These are phyloP conservation scores for Aspergillus kassunensis DNA, from an alignment of 495 filamentous ascomycete genomes.

Conservation along the genomic window DNA sequence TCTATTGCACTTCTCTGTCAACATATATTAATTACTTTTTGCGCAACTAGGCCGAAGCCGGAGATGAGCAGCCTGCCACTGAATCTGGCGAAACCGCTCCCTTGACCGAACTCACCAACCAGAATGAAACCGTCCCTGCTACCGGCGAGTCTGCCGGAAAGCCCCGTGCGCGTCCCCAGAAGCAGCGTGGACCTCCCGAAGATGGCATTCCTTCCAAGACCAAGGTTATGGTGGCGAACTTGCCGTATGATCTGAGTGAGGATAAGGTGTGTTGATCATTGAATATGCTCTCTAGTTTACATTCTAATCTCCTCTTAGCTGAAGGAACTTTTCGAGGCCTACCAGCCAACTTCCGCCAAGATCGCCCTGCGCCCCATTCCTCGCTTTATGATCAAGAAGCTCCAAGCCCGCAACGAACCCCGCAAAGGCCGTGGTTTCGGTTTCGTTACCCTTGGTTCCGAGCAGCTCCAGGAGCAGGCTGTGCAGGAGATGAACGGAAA, in stretches of 20 bases:
- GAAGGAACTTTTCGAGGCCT: constrained; percentile 89
- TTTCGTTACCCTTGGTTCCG: constrained; percentile 91
- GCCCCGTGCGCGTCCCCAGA: constrained; percentile 46
- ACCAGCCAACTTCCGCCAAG: constrained; percentile 89
- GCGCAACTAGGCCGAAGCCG: constrained; percentile 14
- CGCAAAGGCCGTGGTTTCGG: constrained; percentile 99
- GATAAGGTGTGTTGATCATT: constrained; percentile 68
- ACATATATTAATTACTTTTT: neutral
- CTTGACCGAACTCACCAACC: constrained; percentile 48
- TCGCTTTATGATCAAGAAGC: constrained; percentile 99
- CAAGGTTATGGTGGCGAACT: constrained; percentile 99
- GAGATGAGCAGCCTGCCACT: constrained; percentile 15
- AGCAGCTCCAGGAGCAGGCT: constrained; percentile 95
- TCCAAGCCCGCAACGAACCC: constrained; percentile 92
- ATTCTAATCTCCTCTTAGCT: constrained; percentile 62
- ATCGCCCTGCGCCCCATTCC: constrained; percentile 97
- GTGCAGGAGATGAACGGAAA: constrained; percentile 98
- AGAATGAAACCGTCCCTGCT: constrained; percentile 46
- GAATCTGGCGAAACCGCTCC: constrained; percentile 29
- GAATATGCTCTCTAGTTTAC: neutral
- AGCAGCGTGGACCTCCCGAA: constrained; percentile 89
- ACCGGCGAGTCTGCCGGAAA: constrained; percentile 55
- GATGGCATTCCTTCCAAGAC: constrained; percentile 98
- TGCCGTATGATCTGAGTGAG: constrained; percentile 95
- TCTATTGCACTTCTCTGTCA: neutral